phyloP scores from a whole-genome alignment of 805 yeast genomes.

The Yarrowia deformans region DNA sequence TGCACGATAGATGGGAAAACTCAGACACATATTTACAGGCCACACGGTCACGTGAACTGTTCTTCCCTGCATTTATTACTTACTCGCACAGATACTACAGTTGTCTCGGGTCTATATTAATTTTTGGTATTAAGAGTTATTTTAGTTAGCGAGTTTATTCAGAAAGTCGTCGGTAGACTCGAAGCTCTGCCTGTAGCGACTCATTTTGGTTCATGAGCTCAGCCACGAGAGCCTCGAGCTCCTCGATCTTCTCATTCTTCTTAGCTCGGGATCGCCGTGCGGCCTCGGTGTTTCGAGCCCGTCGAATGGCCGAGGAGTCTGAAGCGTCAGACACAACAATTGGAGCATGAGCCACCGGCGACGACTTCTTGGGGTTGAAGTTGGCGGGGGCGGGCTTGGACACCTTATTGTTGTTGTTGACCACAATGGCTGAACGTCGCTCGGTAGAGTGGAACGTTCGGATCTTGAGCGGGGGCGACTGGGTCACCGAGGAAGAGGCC shows the following conservation, averaged over 20 bases:
- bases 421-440: constrained; percentile 42
- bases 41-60: no score
- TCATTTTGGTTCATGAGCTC: constrained; percentile 63
- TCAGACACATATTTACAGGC: no score
- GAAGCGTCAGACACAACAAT: constrained; percentile 59
- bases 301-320: constrained; percentile 74
- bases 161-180: constrained; percentile 36
- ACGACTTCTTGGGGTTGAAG: constrained; percentile 53
- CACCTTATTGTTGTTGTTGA: constrained; percentile 34
- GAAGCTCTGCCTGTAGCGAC: constrained; percentile 60
- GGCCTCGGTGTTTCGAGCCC: constrained; percentile 92
- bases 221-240: constrained; percentile 80
- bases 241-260: constrained; percentile 85
- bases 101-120: background rate
- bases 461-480: constrained; percentile 34
- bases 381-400: constrained; percentile 28
- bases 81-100: no score
- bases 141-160: constrained; percentile 14
- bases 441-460: constrained; percentile 39
- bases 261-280: constrained; percentile 95
- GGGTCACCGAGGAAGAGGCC: constrained; percentile 13
- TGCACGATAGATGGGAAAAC: no score
- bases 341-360: constrained; percentile 58
- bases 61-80: no score
- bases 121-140: constrained; percentile 15